phyloP scores from a whole-genome alignment of 768 basidiomycete species.

The Termitomyces sp. region DNA sequence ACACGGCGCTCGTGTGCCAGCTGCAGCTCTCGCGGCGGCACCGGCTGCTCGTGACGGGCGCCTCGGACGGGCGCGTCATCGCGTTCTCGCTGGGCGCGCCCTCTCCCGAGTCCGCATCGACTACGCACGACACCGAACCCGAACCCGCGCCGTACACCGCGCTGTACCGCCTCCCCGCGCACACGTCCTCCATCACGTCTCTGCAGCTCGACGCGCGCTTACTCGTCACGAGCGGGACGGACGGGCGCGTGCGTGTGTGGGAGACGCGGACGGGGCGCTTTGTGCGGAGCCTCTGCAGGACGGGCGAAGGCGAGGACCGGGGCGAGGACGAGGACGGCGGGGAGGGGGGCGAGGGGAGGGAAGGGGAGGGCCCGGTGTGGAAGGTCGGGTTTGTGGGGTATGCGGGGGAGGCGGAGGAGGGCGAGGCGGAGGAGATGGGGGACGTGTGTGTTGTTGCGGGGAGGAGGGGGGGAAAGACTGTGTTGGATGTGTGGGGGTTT shows the following conservation, averaged over 20 bases:
- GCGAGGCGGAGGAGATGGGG: conserved; percentile 31
- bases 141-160: conserved; percentile 29
- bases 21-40: conserved; percentile 66
- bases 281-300: conserved; percentile 71
- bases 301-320: too few species aligned
- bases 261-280: conserved; percentile 61
- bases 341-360: too few species aligned
- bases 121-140: background rate
- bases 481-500: conserved; percentile 86
- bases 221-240: conserved; percentile 82
- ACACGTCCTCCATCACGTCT: conserved; percentile 83
- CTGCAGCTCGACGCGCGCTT: conserved; percentile 84
- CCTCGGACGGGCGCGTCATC: conserved; percentile 77
- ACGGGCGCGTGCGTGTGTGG: conserved; percentile 77
- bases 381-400: conserved; percentile 63
- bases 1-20: conserved; percentile 90
- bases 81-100: background rate
- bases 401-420: conserved; percentile 25
- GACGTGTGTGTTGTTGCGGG: conserved; percentile 78
- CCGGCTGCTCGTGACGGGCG: conserved; percentile 69
- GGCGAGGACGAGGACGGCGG: too few species aligned
- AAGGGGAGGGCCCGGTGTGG: conserved; percentile 78
- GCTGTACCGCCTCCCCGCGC: conserved; percentile 75
- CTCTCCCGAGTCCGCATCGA: too few species aligned
- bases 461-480: conserved; percentile 75